Conservation (phyloP, 495 filamentous ascomycete species). For the Astrothelium subdiscretum region DNA sequence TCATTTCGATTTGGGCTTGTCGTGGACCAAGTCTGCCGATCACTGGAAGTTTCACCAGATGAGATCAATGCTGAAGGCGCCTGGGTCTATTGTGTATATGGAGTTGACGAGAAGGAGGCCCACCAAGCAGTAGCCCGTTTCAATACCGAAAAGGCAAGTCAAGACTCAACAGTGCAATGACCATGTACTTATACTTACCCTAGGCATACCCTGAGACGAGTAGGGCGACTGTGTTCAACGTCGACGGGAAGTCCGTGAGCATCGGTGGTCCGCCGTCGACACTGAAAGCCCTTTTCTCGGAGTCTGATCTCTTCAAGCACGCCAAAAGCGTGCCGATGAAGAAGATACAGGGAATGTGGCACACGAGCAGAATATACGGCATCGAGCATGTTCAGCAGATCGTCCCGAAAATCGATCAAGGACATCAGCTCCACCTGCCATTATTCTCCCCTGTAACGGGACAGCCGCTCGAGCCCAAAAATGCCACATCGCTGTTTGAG, state of each 20-base stretch:
- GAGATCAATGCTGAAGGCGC: constrained; percentile 5
- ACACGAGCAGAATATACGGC: constrained; percentile 31
- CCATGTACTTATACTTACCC: constrained; percentile 23
- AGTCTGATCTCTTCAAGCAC: constrained; percentile 25
- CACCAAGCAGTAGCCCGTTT: constrained; percentile 11
- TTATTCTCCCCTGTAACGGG: constrained; percentile 11
- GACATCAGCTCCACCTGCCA: background rate
- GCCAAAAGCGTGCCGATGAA: constrained; percentile 25
- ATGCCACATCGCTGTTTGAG: constrained; percentile 6
- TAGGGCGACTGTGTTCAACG: constrained; percentile 32
- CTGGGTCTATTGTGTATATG: constrained; percentile 34
- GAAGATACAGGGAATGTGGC: constrained; percentile 30
- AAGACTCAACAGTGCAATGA: constrained; percentile 12
- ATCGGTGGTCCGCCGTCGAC: constrained; percentile 35
- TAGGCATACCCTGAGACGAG: constrained; percentile 9
- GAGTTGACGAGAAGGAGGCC: constrained; percentile 23
- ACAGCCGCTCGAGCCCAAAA: constrained; percentile 1
- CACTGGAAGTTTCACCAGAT: background rate
- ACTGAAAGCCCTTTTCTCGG: constrained; percentile 24
- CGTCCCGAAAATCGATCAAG: constrained; percentile 9
- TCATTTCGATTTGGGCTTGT: background rate
- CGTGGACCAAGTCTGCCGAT: background rate
- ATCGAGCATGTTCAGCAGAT: constrained; percentile 21
- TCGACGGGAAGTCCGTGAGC: constrained; percentile 25
- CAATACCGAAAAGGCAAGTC: background rate